Percentiles rank a stretch among this genome's conserved stretches.
Evolutionary conservation across 345 rosid species (phyloP).

Genomic region (Citropsis articulata): DNA sequence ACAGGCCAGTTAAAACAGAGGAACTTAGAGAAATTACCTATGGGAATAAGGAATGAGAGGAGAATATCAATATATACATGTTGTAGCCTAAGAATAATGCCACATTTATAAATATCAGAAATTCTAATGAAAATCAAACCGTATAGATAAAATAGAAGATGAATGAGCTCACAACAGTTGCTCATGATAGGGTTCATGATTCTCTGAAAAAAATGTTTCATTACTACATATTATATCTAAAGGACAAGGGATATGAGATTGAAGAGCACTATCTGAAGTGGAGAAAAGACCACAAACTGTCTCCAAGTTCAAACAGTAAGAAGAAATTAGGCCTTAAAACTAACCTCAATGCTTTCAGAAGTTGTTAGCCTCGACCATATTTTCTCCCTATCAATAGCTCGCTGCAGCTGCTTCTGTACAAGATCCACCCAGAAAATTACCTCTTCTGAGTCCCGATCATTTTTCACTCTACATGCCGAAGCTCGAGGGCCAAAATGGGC

Average conservation of each 20-base stretch:
- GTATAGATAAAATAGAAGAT: not conserved
- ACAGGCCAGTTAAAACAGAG: conserved; percentile 1
- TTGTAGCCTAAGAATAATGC: not conserved
- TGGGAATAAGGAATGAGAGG: not conserved
- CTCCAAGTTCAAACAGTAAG: conserved; percentile 4
- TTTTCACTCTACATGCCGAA: conserved; percentile 66
- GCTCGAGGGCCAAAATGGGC: conserved; percentile 93
- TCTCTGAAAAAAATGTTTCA: not conserved
- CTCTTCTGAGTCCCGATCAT: conserved; percentile 68
- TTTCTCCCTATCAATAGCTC: conserved; percentile 88
- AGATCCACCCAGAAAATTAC: conserved; percentile 94
- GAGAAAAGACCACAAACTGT: conserved; percentile 1
- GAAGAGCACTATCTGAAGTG: not conserved
- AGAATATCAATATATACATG: not conserved
- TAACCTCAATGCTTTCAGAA: conserved; percentile 95
- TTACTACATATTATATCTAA: not conserved
- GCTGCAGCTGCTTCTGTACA: conserved; percentile 77
- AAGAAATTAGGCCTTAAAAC: conserved; percentile 18
- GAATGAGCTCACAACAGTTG: not conserved
- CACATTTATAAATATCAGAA: not conserved
- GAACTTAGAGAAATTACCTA: not conserved
- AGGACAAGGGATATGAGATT: not conserved
- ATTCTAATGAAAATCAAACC: not conserved
- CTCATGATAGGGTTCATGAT: not conserved
- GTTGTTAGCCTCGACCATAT: conserved; percentile 96